phyloP scores from a whole-genome alignment of 805 yeast genomes.

The Yarrowia hollandica region DNA sequence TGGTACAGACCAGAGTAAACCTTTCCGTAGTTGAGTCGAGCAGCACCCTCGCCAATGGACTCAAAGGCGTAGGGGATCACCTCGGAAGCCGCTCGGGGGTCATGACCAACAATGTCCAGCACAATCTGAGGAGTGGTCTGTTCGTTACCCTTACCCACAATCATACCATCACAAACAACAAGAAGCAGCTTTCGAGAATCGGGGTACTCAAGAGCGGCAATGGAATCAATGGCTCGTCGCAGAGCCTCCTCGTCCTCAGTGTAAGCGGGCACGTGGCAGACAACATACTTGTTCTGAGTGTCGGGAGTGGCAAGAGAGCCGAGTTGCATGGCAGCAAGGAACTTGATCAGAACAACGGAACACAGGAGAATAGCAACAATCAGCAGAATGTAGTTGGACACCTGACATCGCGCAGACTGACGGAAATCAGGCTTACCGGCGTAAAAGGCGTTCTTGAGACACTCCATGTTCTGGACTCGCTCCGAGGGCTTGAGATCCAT shows the following conservation, averaged over 20 bases:
- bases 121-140: constrained; percentile 58
- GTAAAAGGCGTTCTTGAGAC: constrained; percentile 45
- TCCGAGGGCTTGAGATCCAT: constrained; percentile 37
- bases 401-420: constrained; percentile 43
- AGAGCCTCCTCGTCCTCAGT: constrained; percentile 60
- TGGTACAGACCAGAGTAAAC: constrained; percentile 61
- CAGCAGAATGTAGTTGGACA: constrained; percentile 46
- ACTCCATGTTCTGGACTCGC: constrained; percentile 39
- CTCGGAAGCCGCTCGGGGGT: constrained; percentile 54
- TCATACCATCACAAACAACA: constrained; percentile 60
- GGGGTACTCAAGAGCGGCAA: constrained; percentile 60
- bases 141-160: constrained; percentile 65
- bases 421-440: constrained; percentile 46
- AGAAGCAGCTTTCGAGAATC: constrained; percentile 58
- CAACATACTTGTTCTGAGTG: constrained; percentile 44
- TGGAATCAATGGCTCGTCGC: constrained; percentile 58
- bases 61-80: constrained; percentile 55
- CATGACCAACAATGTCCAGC: constrained; percentile 54
- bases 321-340: constrained; percentile 47
- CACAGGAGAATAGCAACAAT: constrained; percentile 45
- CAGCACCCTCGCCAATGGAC: constrained; percentile 60
- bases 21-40: constrained; percentile 65
- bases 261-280: constrained; percentile 56
- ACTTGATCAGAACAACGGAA: constrained; percentile 42
- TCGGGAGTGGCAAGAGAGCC: constrained; percentile 42